Evolutionary conservation across 2,329 filamentous ascomycete genomes (phyloP), one percentile per base, ranked within the genome.

Genomic region (Mycocentrospora acerina): DNA sequence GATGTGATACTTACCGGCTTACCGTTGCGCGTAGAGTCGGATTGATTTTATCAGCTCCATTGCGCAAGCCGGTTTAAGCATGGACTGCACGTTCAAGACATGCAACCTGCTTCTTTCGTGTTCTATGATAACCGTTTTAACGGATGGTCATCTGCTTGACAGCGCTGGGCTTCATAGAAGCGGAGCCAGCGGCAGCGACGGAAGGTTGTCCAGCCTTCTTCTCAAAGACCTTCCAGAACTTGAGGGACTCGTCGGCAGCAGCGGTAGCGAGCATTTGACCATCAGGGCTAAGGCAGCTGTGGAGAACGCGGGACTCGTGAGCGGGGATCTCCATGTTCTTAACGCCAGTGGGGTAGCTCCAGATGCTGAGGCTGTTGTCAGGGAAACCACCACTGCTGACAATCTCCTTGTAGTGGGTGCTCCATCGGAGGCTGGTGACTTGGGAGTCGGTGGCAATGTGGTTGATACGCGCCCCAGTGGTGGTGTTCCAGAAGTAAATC

Each of bases 171-270:
- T 75, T 89, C 74, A 91, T 91, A 70, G 80, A 81, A 33, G 85
- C 85, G 43, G 85, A 76, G 48, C 82, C 83, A 42, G 83, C 79
- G 55, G 81, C 78, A 37, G 83, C 76, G 22, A 77, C 66, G 32
- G 82, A 80, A 35, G 83, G 80, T 44, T 80, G 74, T 42, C 89
- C 90, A 13, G 90, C 77, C 81, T 96, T 97, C 81, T 95, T 96
- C 80, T 98, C 93, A 64, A 98, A 98, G 58, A 98, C 80, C 83
- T 98, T 98, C 93, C 93, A 98, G 79, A 98, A 98, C 76, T 98
- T 98, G 70, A 98, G 79, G 64, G 86, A 91, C 78, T 98, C 93
- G 61, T 98, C 93, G 25, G 91, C 90, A 57, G 91, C 85, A 44
- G 93, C 91, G 35, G 93, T 98, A 34, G 93, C 93, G 39, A 98